Evolutionary conservation across 2,329 filamentous ascomycete genomes (phyloP).

Genomic region (Alternaria dauci): DNA sequence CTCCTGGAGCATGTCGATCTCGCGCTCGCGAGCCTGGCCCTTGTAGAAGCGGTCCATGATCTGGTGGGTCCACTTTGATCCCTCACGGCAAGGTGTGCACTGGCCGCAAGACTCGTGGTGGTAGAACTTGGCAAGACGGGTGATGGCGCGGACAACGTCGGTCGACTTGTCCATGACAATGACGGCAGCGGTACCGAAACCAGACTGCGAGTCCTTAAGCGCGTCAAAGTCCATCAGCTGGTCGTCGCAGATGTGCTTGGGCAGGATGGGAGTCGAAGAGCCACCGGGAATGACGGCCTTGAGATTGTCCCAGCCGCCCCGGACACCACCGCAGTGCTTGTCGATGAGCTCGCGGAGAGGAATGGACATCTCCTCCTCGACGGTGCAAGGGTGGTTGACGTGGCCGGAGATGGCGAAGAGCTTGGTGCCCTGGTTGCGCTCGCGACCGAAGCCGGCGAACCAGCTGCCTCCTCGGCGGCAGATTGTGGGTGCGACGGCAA

Average conservation of each 20-base stretch:
- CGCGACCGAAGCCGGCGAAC: constrained; percentile 94
- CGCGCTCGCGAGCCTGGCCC: constrained; percentile 84
- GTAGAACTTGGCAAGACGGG: constrained; percentile 94
- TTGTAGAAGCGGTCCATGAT: constrained; percentile 98
- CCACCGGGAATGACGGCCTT: constrained; percentile 94
- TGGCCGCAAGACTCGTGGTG: constrained; percentile 98
- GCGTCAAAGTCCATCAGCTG: constrained; percentile 99
- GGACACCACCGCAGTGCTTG: constrained; percentile 96
- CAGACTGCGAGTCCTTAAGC: constrained; percentile 96
- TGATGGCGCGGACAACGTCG: constrained; percentile 93
- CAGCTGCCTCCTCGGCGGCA: constrained; percentile 89
- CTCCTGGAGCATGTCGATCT: constrained; percentile 99
- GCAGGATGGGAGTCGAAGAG: constrained; percentile 94
- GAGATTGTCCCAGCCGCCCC: constrained; percentile 97
- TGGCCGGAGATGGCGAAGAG: constrained; percentile 98
- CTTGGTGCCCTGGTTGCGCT: constrained; percentile 97
- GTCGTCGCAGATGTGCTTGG: constrained; percentile 87
- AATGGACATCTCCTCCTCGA: constrained; percentile 99
- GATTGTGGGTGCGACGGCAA: constrained; percentile 95
- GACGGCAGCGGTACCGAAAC: constrained; percentile 95
- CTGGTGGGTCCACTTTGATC: constrained; percentile 98
- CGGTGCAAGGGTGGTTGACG: constrained; percentile 97
- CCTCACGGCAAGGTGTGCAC: constrained; percentile 99
- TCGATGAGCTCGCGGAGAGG: constrained; percentile 95
- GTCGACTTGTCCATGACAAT: constrained; percentile 99